Evolutionary conservation across 2,329 filamentous ascomycete genomes (phyloP), one percentile per base, ranked within the genome.

Genomic region (Ophiostoma pallidulum): DNA sequence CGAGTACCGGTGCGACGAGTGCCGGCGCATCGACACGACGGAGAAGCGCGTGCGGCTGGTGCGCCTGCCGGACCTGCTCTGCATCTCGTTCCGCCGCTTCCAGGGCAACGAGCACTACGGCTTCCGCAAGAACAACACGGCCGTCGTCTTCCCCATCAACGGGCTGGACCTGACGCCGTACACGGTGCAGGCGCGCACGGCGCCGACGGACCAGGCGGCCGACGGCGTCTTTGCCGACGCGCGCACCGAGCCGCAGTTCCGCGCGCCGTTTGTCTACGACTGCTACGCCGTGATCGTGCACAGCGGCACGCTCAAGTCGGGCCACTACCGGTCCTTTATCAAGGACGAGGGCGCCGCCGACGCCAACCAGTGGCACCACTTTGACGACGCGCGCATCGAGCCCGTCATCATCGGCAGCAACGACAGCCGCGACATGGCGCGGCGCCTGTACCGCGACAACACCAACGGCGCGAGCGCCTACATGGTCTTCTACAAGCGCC

Each of bases 281-380:
- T 82, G 86, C 45, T 96, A 94, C 61, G 91, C 82, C 2, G 84
- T 96, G 7, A 78, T 94, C 46, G 74, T 85, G 52, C 90, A 96
- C 62, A 90, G 90, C 19, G 67, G 68, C 1, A 79, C 73, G 1
- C 70, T 85, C 45, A 76, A 78, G 32, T 78, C 77, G 43, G 90
- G 90, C 0, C 90, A 96, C 64, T 96, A 96, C 62, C 82, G 83
- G 45, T 75, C 81, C 4, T 80, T 84, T 49, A 77, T 85, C 51
- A 76, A 77, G 38, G 78, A 83, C 56, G 70, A 73, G 32, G 70
- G 69, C 32, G 51, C 48, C 7, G 39, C 44, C 28, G 50, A 53
- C 45, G 39, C 38, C 8, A 42, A 49, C 40, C 63, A 62, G 19
- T 79, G 76, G 76, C 66, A 68, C 51, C 57, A 63, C 50, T 74